Evolutionary conservation across 2,329 filamentous ascomycete species (phyloP), one percentile per base, ranked within the genome.

Genomic region (Fusarium fracticaudum): DNA sequence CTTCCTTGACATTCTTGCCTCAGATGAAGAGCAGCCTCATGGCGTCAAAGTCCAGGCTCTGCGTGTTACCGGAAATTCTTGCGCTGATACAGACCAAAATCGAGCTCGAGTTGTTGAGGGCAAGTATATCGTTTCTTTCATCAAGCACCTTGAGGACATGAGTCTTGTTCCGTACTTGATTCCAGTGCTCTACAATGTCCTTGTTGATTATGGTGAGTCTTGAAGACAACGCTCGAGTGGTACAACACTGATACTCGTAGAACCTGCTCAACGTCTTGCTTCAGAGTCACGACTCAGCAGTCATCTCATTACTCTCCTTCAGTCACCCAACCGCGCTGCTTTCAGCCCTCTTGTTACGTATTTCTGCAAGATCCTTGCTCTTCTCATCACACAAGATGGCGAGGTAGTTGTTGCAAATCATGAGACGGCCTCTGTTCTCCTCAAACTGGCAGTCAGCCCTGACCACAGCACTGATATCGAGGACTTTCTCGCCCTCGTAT

Each of bases 21-120:
- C 70, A 3, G 77, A 79, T 1, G 79, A 84, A 8, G 81, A 78
- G 4, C 71, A 87, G 41, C 80, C 80, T 15, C 82, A 84, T 38
- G 77, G 82, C 3, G 81, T 91, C n/a, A 85, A 85, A 50, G 82
- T 88, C 13, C 90, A 91, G 63, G 81, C 86, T 13, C 81, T 92
- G 22, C 87, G 90, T 31, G 79, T 91, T 26, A 84, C 90, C 22
- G 90, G 90, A 20, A 92, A 92, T 78, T 88, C 88, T 15, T 91
- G 89, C 71, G 90, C 90, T 26, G 90, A 92, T 72, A 88, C 87
- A 72, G 89, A 92, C 77, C 86, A 89, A 68, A 92, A 92, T 74
- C 85, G 90, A 65, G 87, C 84, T 12, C 85, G 86, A 1, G 85
- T 91, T 5, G 84, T 91, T 8, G 81, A 85, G 1, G 84, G 85